Evolutionary conservation across 1,284 basidiomycete genomes (phyloP), one percentile per base, ranked within the genome.

Genomic region (Volvariella surrecta): DNA sequence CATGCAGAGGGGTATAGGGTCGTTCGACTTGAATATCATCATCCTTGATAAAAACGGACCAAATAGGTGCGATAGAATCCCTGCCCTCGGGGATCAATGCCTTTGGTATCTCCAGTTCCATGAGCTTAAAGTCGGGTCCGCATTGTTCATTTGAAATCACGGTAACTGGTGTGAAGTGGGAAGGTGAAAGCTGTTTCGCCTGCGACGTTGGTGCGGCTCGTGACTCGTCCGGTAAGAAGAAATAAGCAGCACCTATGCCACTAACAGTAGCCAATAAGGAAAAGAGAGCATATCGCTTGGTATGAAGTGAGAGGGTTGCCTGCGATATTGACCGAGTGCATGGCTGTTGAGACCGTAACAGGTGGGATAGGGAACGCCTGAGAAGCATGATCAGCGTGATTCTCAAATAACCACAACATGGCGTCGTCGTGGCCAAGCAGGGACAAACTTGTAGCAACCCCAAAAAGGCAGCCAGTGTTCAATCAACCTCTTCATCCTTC

Each of bases 11-110:
- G 3, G 89, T 92, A 56, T 89, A 92, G 2, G 87, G 79, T 40
- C 89, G 63, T 56, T 92, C 88, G n/a, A 91, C 85, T 59, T 91
- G 89, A 16, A 92, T 85, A 51, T 89, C 88, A 49, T 84, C 82
- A 54, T 92, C 86, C 53, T 90, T 90, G 56, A 91, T 70, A 57
- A 73, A 90, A 15, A 92, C 62, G 21, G 83, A 83, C 74, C 80
- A 88, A 46, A 90, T 76, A 3, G 83, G 70, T 32, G 57, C 32
- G 45, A 70, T 60, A 7, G 46, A 47, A 37, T 50, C 52, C 24
- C 24, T 39, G 9, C 44, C 44, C 18, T 45, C 39, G 24, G 62
- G 62, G 39, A 65, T 50, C 1, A 64, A 50, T 40, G 75, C 58
- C 0, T 62, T 62, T 1, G 82, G 74, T 2, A 86, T 56, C 2